These are phyloP conservation scores for Magnusiomyces magnusii DNA, from an alignment of 1,139 yeast genomes.

Conservation along the genomic window DNA sequence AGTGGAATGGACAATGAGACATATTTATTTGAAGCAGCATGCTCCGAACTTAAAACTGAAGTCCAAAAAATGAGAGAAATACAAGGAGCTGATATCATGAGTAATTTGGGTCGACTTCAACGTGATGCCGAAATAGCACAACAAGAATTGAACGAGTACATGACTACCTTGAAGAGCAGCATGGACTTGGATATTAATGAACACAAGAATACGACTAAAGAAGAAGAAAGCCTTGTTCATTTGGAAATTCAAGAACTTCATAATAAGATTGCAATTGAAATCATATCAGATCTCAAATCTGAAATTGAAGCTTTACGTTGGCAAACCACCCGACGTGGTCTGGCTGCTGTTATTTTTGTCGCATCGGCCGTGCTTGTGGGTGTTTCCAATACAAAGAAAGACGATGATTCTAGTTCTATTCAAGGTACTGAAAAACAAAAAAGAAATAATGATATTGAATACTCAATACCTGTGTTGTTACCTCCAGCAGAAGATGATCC, in stretches of 20 bases:
- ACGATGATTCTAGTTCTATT: conserved; percentile 26
- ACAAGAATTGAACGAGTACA: conserved; percentile 69
- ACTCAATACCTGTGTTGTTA: conserved; percentile 4
- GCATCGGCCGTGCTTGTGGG: conserved; percentile 45
- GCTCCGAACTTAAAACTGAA: conserved; percentile 78
- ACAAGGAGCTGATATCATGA: conserved; percentile 61
- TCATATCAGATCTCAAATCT: conserved; percentile 73
- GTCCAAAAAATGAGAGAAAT: conserved; percentile 64
- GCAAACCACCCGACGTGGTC: conserved; percentile 88
- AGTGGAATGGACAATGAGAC: conserved; percentile 78
- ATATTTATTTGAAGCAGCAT: conserved; percentile 87
- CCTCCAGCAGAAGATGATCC: conserved; percentile 6
- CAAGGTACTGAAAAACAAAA: conserved; percentile 23
- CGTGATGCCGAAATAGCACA: conserved; percentile 62
- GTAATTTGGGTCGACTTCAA: conserved; percentile 60
- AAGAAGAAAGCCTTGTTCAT: conserved; percentile 62
- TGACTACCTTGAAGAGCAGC: conserved; percentile 61
- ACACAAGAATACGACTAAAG: conserved; percentile 76
- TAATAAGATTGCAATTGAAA: conserved; percentile 76
- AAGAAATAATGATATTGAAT: conserved; percentile 17
- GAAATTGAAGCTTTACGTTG: conserved; percentile 86
- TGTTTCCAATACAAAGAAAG: conserved; percentile 39
- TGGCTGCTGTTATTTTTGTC: conserved; percentile 48
- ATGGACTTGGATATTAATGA: conserved; percentile 80
- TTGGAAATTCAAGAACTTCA: conserved; percentile 75